Percentiles rank a stretch among this genome's conserved stretches.
These are phyloP conservation scores for Ceratocystis huliohia DNA, from an alignment of 2,329 filamentous ascomycete species.

Conservation along the genomic window DNA sequence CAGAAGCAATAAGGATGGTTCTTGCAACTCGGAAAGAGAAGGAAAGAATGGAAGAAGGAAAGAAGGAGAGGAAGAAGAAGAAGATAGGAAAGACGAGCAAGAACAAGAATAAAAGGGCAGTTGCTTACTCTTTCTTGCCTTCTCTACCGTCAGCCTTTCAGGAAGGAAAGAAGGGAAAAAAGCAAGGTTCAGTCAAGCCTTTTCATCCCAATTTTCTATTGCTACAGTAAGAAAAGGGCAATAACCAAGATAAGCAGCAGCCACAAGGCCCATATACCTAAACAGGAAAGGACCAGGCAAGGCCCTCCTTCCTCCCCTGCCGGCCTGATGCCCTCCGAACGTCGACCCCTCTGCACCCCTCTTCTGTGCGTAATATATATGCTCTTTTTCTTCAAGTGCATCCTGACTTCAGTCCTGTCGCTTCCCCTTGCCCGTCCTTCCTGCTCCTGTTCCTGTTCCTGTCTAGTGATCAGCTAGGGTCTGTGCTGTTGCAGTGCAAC, in stretches of 20 bases:
- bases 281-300: neutral
- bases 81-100: neutral
- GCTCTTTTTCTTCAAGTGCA: neutral
- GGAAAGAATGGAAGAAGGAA: neutral
- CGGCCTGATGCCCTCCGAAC: no score
- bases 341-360: neutral
- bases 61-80: neutral
- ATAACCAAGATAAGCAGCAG: neutral
- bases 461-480: no score
- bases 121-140: no score
- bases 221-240: no score
- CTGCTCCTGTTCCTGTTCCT: no score
- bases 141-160: no score
- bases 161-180: no score
- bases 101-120: neutral
- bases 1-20: constrained; percentile 11
- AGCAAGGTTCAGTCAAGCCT: no score
- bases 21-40: constrained; percentile 8
- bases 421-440: neutral
- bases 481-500: no score
- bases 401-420: no score
- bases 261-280: neutral
- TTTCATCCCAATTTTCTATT: no score
- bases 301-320: neutral
- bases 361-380: neutral